Evolutionary conservation across 805 yeast species (phyloP).

Genomic region (Starmerella powellii): DNA sequence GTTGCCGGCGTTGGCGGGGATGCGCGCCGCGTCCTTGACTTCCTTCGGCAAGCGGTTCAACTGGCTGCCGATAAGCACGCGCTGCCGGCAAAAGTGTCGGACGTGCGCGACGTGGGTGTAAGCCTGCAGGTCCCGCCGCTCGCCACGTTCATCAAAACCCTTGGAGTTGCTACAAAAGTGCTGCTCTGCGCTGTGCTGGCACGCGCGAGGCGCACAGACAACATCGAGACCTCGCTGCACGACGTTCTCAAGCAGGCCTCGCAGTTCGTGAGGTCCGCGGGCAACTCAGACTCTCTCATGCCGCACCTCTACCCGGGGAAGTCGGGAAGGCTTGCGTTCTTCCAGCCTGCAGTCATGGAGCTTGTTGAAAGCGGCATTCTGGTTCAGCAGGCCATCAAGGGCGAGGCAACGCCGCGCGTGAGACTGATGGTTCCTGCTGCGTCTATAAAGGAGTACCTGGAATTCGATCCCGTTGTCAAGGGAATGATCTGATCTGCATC

Average conservation of each 20-base stretch:
- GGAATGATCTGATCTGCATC: conserved; percentile 30
- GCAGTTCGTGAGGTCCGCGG: conserved; percentile 37
- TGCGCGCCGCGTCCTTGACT: conserved; percentile 82
- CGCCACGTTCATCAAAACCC: conserved; percentile 41
- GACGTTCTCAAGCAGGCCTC: conserved; percentile 69
- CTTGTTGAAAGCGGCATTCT: conserved; percentile 70
- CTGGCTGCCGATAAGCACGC: conserved; percentile 28
- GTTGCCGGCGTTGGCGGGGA: conserved; percentile 96
- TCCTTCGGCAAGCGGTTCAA: conserved; percentile 81
- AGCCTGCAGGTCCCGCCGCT: conserved; percentile 70
- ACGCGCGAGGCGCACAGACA: conserved; percentile 52
- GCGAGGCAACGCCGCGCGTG: conserved; percentile 55
- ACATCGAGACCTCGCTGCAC: conserved; percentile 60
- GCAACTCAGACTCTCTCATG: conserved; percentile 24
- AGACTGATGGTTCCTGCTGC: conserved; percentile 60
- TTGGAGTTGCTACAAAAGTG: conserved; percentile 61
- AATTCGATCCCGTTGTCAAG: conserved; percentile 40
- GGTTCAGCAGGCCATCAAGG: conserved; percentile 50
- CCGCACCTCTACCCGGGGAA: conserved; percentile 20
- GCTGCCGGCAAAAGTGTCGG: conserved; percentile 47
- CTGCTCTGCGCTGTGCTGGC: conserved; percentile 57
- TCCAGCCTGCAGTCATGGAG: conserved; percentile 51
- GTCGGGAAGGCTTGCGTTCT: conserved; percentile 43
- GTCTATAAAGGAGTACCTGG: conserved; percentile 50
- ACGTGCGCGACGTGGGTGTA: conserved; percentile 65